Base-by-base conservation (phyloP, 176 grass and related monocot species). In the Rhynchospora pubera region DNA sequence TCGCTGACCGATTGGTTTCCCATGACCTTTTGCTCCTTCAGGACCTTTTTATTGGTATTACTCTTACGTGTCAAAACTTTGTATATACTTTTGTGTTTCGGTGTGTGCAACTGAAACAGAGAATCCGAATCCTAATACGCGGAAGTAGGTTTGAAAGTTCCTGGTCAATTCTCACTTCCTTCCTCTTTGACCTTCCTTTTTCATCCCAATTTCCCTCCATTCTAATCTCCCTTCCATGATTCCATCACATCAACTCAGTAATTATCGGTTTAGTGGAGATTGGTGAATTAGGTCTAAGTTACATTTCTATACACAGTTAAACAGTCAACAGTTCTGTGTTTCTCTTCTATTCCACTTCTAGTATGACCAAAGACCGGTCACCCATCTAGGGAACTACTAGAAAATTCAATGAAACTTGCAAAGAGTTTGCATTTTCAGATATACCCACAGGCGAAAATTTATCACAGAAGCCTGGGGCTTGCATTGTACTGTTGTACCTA, bases 131-230 rank as follows among this genome's bases (percentile, higher is more conserved):
- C 55, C 80, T 65, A 81, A 50, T 57, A 93, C 88, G 77, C 90
- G 93, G 86, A 87, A 82, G 83, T 79, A 82, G 86, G 86, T 63
- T 56, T 87, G 88, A 89, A 91, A 74, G 88, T 96, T 93, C 88
- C 57, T 58, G 71, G 83, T 62, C 93, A 70, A 76, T 87, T 91
- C 63, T 69, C 69, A 60, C 73, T 68, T 34, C 13, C 83, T 89
- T 93, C 45, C 16, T 42, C 83, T 86, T 78, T 96, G 84, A 92
- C 90, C 84, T 82, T 78, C 60, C 67, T 75, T 76, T 70, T 62
- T 62, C 7, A 3, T 13, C 65, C 50, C n/a, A n/a, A n/a, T n/a
- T n/a, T 51, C 11, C 39, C 21, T 57, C 48, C 16, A 52, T 57
- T 2, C 0, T 51, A n/a, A 2, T 72, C 50, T 46, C 7, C 5